These are phyloP conservation scores for Rosa multiflora DNA, from an alignment of 306 rosid genomes.

Conservation along the genomic window DNA sequence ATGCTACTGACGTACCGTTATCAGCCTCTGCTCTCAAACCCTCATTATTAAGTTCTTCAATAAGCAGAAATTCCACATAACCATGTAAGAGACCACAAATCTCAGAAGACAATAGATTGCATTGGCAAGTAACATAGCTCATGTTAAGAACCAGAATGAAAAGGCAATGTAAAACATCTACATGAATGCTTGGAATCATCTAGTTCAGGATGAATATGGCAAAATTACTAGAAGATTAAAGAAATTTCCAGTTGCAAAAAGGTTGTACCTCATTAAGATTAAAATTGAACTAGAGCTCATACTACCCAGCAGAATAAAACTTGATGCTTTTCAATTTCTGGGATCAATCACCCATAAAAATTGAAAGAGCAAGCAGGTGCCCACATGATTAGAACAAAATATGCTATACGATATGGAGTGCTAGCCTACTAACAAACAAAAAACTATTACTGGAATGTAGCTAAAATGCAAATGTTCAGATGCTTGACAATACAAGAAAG, in stretches of 20 bases:
- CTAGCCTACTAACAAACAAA: no score
- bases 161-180: constrained; percentile 1
- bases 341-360: no score
- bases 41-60: constrained; percentile 65
- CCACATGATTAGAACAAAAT: no score
- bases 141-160: neutral
- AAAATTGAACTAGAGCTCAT: no score
- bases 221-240: neutral
- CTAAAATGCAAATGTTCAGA: no score
- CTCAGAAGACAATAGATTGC: constrained; percentile 1
- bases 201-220: neutral
- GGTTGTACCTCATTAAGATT: neutral
- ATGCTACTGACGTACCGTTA: constrained; percentile 44
- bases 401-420: no score
- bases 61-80: constrained; percentile 49
- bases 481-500: no score
- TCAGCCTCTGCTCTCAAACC: constrained; percentile 52
- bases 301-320: no score
- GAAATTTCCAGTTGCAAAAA: neutral
- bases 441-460: no score
- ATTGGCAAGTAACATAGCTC: neutral
- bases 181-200: neutral
- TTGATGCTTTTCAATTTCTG: no score
- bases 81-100: constrained; percentile 8
- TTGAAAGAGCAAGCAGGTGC: no score